phyloP scores from a whole-genome alignment of 495 filamentous ascomycete genomes.

The Letharia lupina region DNA sequence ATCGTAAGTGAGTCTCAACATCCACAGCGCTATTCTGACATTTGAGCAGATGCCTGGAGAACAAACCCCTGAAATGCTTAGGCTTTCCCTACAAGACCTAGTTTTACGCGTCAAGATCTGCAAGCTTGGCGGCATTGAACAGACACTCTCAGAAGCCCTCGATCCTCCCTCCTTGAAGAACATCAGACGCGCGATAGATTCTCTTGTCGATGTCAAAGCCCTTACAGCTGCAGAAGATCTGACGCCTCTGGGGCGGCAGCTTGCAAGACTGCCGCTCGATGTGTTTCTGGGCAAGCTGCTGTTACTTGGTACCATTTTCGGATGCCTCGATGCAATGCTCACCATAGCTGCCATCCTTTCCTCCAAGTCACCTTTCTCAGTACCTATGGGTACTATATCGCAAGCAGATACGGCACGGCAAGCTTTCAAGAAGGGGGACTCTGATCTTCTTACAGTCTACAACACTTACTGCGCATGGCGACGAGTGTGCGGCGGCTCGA shows the following conservation, averaged over 20 bases:
- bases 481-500: slow-evolving; percentile 59
- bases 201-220: slow-evolving; percentile 86
- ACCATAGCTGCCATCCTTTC: slow-evolving; percentile 89
- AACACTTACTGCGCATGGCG: slow-evolving; percentile 90
- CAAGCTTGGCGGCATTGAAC: slow-evolving; percentile 83
- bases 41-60: slow-evolving; percentile 59
- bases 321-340: slow-evolving; percentile 79
- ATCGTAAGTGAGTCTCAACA: slow-evolving; percentile 12
- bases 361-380: slow-evolving; percentile 87
- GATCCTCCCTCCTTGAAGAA: slow-evolving; percentile 88
- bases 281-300: slow-evolving; percentile 92
- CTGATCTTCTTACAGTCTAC: slow-evolving; percentile 84
- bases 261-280: slow-evolving; percentile 83
- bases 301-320: slow-evolving; percentile 72
- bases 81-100: slow-evolving; percentile 86
- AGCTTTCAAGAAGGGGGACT: slow-evolving; percentile 73
- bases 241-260: slow-evolving; percentile 74
- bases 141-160: slow-evolving; percentile 78
- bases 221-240: slow-evolving; percentile 72
- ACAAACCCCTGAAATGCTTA: slow-evolving; percentile 91
- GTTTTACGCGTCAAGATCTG: slow-evolving; percentile 96
- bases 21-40: not conserved
- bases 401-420: slow-evolving; percentile 71
- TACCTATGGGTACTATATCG: slow-evolving; percentile 68
- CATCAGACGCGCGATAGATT: slow-evolving; percentile 83